phyloP scores from a whole-genome alignment of 2,329 filamentous ascomycete genomes.

The Colletotrichum kahawae region DNA sequence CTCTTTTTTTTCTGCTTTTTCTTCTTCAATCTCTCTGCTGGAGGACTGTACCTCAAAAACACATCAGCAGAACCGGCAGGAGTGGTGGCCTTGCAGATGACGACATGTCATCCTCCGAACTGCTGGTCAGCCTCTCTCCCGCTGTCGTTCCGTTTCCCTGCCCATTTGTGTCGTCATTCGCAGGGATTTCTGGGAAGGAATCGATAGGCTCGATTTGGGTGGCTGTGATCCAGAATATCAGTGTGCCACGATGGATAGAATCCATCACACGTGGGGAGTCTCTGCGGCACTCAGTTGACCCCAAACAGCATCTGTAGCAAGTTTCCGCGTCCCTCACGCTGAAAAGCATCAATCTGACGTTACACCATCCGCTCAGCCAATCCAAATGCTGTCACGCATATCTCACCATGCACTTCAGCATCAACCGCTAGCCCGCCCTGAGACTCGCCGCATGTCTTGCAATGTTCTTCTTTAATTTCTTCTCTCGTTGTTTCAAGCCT shows the following conservation, averaged over 20 bases:
- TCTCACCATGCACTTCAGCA: not conserved
- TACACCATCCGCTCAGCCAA: not conserved
- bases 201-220: not conserved
- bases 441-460: not conserved
- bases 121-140: not conserved
- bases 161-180: not conserved
- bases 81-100: not conserved
- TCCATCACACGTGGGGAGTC: not conserved
- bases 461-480: not conserved
- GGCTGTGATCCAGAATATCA: not conserved
- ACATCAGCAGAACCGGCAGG: not conserved
- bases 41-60: not conserved
- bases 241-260: not conserved
- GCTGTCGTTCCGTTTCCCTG: not conserved
- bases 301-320: not conserved
- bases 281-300: not conserved
- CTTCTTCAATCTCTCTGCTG: not conserved
- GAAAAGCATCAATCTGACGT: not conserved
- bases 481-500: not conserved
- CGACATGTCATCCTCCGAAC: not conserved
- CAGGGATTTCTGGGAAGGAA: not conserved
- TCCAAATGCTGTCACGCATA: not conserved
- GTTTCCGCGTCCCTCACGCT: not conserved
- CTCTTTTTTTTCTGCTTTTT: not conserved
- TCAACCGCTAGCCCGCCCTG: not conserved